Base-by-base conservation (phyloP, 1,284 basidiomycete species). In the Exobasidium rhododendri region DNA sequence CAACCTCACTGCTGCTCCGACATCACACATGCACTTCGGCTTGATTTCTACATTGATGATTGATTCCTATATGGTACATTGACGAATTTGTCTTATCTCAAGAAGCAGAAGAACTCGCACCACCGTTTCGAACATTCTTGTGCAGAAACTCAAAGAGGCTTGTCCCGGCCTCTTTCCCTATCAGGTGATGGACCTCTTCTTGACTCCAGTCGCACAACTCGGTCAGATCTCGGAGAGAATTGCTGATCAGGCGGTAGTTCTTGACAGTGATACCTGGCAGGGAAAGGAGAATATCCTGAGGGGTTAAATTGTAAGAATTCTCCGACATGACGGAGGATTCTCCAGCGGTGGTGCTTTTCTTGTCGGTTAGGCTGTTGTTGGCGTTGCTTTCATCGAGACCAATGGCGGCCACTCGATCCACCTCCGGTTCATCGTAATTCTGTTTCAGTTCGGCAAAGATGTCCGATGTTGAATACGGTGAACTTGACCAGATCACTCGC, bases 401-500 rank as follows among this genome's bases (percentile, higher is more conserved):
- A 29, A 74, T 70, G 13, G 73, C 70, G 52, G 91, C 91, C 0
- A 89, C 88, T 13, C 92, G 92, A 28, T 92, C 84, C 4, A 87
- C 85, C 67, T 96, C 89, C 0, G 94, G 96, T 78, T 98, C 92
- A 0, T 86, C 82, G 58, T 87, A 86, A 68, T 89, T 88, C n/a
- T 83, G 74, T 80, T 98, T 98, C 30, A 98, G 86, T 74, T 97
- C 94, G 50, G 86, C 87, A 82, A 97, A 94, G 59, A 97, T 93
- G 67, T 93, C 89, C 0, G 92, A 86, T 0, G 92, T 94, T 28
- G 91, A 89, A 73, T 91, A 91, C 0, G 96, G 92, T 1, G 93
- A 97, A 1, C 92, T 92, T 0, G 92, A 94, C 96, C 96, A 98
- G 73, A 98, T 90, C 74, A 97, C 89, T 31, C 92, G 87, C 2